Evolutionary conservation across 1,284 basidiomycete genomes (phyloP).

Genomic region (Ganoderma lingzhi): DNA sequence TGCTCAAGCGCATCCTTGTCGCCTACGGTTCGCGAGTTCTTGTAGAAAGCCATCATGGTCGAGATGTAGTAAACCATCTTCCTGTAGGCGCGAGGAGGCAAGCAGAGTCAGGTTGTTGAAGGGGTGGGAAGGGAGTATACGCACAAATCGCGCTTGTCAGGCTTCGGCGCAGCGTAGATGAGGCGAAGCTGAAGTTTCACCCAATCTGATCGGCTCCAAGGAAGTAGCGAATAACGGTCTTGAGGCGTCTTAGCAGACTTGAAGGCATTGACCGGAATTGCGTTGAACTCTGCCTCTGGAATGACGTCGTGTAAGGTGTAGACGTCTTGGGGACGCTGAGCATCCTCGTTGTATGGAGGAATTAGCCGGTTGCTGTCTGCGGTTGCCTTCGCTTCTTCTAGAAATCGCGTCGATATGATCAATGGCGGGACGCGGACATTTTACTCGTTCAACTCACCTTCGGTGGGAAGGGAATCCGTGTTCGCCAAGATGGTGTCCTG

Average conservation of each 20-base stretch:
- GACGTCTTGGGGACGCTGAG: conserved; percentile 72
- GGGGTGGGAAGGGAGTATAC: conserved; percentile 31
- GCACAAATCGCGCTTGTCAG: conserved; percentile 67
- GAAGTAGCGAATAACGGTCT: conserved; percentile 64
- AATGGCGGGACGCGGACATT: background rate
- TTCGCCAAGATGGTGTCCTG: conserved; percentile 83
- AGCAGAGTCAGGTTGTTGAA: background rate
- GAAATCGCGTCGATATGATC: conserved; percentile 14
- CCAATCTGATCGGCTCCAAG: conserved; percentile 74
- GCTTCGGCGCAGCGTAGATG: conserved; percentile 51
- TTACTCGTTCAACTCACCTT: conserved; percentile 53
- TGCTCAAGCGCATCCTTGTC: conserved; percentile 61
- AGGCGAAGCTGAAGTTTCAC: conserved; percentile 64
- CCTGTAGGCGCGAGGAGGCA: conserved; percentile 47
- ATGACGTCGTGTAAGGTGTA: conserved; percentile 84
- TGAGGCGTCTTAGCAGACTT: conserved; percentile 56
- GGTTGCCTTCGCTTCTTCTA: conserved; percentile 71
- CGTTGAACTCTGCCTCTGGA: conserved; percentile 79
- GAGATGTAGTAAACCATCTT: conserved; percentile 84
- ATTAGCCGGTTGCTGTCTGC: conserved; percentile 76
- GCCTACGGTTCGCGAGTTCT: conserved; percentile 51
- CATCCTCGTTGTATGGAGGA: conserved; percentile 73
- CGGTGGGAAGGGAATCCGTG: conserved; percentile 70
- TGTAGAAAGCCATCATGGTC: conserved; percentile 75
- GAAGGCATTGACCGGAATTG: conserved; percentile 62